A percentile compares a stretch with the other conserved stretches of the same genome.
Conservation (phyloP, 2,329 filamentous ascomycete genomes). For the Phaeophleospora eucalypticola region DNA sequence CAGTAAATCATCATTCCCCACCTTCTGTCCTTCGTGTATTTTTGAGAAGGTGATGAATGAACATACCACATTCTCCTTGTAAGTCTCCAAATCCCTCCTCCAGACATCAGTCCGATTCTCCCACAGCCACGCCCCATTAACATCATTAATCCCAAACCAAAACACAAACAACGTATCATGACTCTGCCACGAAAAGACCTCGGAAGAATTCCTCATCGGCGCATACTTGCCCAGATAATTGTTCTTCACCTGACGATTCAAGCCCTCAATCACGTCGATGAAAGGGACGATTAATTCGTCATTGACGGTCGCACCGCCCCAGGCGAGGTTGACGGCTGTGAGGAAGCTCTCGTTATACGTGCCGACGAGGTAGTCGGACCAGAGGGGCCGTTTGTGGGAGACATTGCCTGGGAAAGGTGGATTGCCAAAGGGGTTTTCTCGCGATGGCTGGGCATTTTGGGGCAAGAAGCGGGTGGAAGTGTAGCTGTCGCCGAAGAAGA, state of each 20-base stretch:
- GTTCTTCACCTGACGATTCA: constrained; percentile 49
- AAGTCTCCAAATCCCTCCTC: constrained; percentile 36
- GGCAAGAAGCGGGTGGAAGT: constrained; percentile 57
- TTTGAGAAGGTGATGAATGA: not conserved
- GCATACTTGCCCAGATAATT: constrained; percentile 41
- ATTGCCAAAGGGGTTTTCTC: constrained; percentile 58
- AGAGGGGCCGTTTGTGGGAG: constrained; percentile 47
- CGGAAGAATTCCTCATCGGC: not conserved
- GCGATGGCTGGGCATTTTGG: constrained; percentile 48
- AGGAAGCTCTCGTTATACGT: constrained; percentile 44
- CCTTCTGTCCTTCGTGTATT: not conserved
- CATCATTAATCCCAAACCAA: constrained; percentile 54
- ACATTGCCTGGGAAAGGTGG: constrained; percentile 41
- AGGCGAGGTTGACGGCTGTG: constrained; percentile 52
- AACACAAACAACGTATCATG: constrained; percentile 6
- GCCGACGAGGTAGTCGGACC: constrained; percentile 49
- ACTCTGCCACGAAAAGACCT: constrained; percentile 35
- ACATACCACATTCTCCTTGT: constrained; percentile 30
- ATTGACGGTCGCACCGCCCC: constrained; percentile 44
- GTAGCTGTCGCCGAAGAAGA: constrained; percentile 53
- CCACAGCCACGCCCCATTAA: constrained; percentile 47
- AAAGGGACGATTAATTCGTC: constrained; percentile 50
- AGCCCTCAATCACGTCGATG: constrained; percentile 44
- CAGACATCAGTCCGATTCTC: constrained; percentile 34
- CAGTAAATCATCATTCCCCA: not conserved